Percentiles rank a stretch among this genome's conserved stretches.
Conservation (phyloP, 805 yeast genomes). For the Schwanniomyces polymorphus region DNA sequence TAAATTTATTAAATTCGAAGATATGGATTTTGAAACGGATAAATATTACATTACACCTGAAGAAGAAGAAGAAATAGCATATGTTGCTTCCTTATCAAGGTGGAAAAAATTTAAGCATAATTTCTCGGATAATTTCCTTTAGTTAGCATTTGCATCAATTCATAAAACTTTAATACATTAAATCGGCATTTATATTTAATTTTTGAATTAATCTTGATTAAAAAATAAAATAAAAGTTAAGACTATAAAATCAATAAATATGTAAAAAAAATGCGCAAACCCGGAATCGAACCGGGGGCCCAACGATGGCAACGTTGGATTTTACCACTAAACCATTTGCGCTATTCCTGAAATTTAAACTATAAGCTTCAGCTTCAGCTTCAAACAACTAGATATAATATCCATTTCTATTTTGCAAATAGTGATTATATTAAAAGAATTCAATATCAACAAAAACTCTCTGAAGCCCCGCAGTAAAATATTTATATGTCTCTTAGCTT, state of each 20-base stretch:
- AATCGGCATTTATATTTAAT: too few species aligned
- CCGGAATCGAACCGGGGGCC: slow-evolving; percentile 1
- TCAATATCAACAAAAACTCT: too few species aligned
- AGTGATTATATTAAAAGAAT: too few species aligned
- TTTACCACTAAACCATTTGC: slow-evolving; percentile 1
- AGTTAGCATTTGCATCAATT: slow-evolving; percentile 2
- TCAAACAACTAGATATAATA: too few species aligned
- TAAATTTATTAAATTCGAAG: slow-evolving; percentile 39
- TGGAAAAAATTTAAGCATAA: slow-evolving; percentile 40
- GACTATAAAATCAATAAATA: too few species aligned
- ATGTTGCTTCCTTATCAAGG: slow-evolving; percentile 41
- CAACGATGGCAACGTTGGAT: slow-evolving; percentile 1
- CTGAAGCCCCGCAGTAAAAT: too few species aligned
- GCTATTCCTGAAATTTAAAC: neutral
- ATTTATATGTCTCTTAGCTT: too few species aligned
- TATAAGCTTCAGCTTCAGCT: too few species aligned
- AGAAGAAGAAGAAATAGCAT: slow-evolving; percentile 41
- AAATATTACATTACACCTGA: slow-evolving; percentile 51
- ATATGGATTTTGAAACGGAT: slow-evolving; percentile 56
- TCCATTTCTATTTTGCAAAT: too few species aligned
- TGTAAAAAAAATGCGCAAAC: neutral
- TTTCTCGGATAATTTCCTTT: slow-evolving; percentile 26
- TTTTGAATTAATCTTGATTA: too few species aligned
- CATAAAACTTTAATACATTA: too few species aligned
- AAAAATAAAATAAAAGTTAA: too few species aligned